Evolutionary conservation across 495 filamentous ascomycete genomes (phyloP).

Genomic region (Neurospora africana): DNA sequence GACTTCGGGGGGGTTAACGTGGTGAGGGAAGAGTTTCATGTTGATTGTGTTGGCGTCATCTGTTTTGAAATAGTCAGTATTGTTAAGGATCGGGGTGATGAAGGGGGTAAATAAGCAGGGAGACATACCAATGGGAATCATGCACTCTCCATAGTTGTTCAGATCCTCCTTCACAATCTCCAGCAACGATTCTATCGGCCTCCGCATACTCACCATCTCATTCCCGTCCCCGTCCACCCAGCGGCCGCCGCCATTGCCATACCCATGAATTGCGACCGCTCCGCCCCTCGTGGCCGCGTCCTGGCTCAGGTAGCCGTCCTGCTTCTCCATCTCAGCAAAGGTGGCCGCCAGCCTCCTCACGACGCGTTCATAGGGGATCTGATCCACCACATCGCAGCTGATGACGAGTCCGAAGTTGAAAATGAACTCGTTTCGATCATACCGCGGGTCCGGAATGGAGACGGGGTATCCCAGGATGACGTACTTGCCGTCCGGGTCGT

Average conservation of each 20-base stretch:
- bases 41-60: constrained; percentile 92
- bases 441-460: constrained; percentile 62
- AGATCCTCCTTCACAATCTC: constrained; percentile 90
- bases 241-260: constrained; percentile 28
- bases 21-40: constrained; percentile 86
- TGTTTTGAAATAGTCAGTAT: constrained; percentile 16
- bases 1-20: constrained; percentile 64
- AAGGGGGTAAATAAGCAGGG: background rate
- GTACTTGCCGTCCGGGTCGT: constrained; percentile 56
- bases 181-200: constrained; percentile 69
- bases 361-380: constrained; percentile 62
- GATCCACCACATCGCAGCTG: constrained; percentile 51
- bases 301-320: constrained; percentile 62
- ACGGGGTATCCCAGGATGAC: constrained; percentile 83
- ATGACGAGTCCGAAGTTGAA: constrained; percentile 94
- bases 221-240: background rate
- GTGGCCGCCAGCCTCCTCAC: constrained; percentile 74
- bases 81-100: background rate
- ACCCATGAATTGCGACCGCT: constrained; percentile 3
- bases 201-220: constrained; percentile 14
- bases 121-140: constrained; percentile 77
- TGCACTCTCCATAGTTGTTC: constrained; percentile 95
- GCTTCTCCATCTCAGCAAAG: constrained; percentile 81
- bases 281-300: constrained; percentile 23
- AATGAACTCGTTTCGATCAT: constrained; percentile 90